Evolutionary conservation across 805 yeast species (phyloP).

Genomic region (Saturnispora kantuleensis): DNA sequence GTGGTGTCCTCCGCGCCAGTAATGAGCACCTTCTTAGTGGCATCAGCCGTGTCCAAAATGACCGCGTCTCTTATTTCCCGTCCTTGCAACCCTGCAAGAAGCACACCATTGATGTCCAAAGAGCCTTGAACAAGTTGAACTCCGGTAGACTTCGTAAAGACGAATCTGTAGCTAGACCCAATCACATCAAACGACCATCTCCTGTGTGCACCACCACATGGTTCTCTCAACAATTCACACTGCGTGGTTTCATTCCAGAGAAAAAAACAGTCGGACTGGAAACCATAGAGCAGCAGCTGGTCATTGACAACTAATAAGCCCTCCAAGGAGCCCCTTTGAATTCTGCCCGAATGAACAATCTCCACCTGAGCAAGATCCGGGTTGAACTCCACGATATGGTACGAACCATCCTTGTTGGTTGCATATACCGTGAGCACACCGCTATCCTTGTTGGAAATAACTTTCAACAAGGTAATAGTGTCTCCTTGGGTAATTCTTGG

Average conservation of each 20-base stretch:
- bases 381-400: slow-evolving; percentile 32
- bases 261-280: slow-evolving; percentile 68
- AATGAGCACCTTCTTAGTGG: slow-evolving; percentile 36
- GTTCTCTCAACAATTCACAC: slow-evolving; percentile 54
- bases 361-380: slow-evolving; percentile 2
- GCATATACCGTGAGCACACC: slow-evolving; percentile 24
- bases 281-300: slow-evolving; percentile 63
- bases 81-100: slow-evolving; percentile 66
- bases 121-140: slow-evolving; percentile 30
- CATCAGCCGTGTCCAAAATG: slow-evolving; percentile 28
- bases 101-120: slow-evolving; percentile 11
- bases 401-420: slow-evolving; percentile 61
- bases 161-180: slow-evolving; percentile 32
- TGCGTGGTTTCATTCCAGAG: slow-evolving; percentile 76
- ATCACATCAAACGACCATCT: slow-evolving; percentile 50
- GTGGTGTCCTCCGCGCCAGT: slow-evolving; percentile 90
- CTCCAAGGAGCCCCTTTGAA: slow-evolving; percentile 78
- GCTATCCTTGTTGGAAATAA: slow-evolving; percentile 22
- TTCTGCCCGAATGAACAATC: slow-evolving; percentile 38
- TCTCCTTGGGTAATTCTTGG: slow-evolving; percentile 55
- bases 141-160: slow-evolving; percentile 49
- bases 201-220: slow-evolving; percentile 90
- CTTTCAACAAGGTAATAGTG: slow-evolving; percentile 48
- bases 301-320: slow-evolving; percentile 37
- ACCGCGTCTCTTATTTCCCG: slow-evolving; percentile 77